A percentile compares a stretch with the other conserved stretches of the same genome.
Conservation (phyloP, 768 basidiomycete genomes). For the Lactarius hatsudake region DNA sequence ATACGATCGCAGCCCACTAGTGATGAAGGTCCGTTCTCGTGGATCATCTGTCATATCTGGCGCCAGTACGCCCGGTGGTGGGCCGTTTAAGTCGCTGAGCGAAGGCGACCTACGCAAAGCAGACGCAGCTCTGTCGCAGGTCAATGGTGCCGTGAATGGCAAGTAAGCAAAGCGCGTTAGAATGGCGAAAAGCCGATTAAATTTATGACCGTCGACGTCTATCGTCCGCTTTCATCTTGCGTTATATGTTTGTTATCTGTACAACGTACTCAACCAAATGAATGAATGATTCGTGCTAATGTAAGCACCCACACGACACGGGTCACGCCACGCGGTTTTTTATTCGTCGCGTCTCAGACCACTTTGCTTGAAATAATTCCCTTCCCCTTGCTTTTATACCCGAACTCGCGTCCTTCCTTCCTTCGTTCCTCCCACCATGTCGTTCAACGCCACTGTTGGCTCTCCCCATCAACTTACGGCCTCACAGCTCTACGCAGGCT, state of each 20-base stretch:
- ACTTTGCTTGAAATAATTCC: constrained; percentile 5
- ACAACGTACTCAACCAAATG: constrained; percentile 16
- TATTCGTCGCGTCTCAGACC: constrained; percentile 10
- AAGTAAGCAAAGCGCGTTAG: constrained; percentile 4
- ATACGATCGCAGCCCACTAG: constrained; percentile 59
- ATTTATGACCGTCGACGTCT: constrained; percentile 20
- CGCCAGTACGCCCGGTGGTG: constrained; percentile 86
- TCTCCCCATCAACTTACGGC: constrained; percentile 30
- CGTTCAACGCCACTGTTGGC: constrained; percentile 23
- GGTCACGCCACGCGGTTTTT: background rate
- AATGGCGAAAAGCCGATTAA: constrained; percentile 2
- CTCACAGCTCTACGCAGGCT: constrained; percentile 50
- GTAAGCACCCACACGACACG: background rate
- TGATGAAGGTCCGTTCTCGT: constrained; percentile 86
- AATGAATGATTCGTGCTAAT: background rate
- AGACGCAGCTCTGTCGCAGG: constrained; percentile 79
- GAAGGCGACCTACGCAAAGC: constrained; percentile 86
- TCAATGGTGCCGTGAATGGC: constrained; percentile 33
- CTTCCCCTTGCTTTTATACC: constrained; percentile 4
- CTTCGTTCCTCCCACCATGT: constrained; percentile 17
- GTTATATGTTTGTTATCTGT: constrained; percentile 23
- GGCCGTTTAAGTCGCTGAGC: constrained; percentile 71
- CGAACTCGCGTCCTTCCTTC: too few relatives aligned
- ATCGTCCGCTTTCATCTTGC: constrained; percentile 19
- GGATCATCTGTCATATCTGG: constrained; percentile 71